Percentiles rank a stretch among this genome's conserved stretches.
phyloP scores from a whole-genome alignment of 2,329 filamentous ascomycete genomes.

The Aspergillus oerlinghausenensis region DNA sequence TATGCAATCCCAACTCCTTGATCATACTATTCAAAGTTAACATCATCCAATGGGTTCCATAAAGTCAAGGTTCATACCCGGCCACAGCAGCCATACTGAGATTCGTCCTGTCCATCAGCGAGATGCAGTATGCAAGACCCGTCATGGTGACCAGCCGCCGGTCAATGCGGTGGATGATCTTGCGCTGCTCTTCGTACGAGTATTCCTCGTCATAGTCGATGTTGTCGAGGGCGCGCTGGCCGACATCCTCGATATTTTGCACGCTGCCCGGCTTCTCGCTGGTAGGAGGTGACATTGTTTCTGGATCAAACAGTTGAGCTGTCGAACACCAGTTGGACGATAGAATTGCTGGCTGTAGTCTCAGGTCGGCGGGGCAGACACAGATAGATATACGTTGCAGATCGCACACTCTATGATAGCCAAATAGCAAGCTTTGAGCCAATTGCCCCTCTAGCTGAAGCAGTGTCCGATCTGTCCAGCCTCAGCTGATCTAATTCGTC shows the following conservation, averaged over 20 bases:
- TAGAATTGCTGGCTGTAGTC: neutral
- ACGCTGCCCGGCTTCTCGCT: slow-evolving; percentile 9
- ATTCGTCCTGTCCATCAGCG: slow-evolving; percentile 75
- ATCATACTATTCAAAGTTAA: slow-evolving; percentile 59
- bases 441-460: neutral
- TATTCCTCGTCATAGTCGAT: slow-evolving; percentile 37
- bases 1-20: slow-evolving; percentile 23
- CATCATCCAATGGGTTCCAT: slow-evolving; percentile 69
- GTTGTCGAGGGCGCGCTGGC: slow-evolving; percentile 5
- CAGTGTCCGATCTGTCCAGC: neutral
- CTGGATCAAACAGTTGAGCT: neutral
- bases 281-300: neutral
- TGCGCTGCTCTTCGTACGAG: slow-evolving; percentile 58
- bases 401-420: neutral
- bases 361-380: neutral
- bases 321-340: neutral
- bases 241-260: slow-evolving; percentile 16
- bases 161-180: slow-evolving; percentile 68
- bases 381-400: neutral
- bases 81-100: slow-evolving; percentile 65
- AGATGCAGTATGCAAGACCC: slow-evolving; percentile 67
- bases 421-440: neutral
- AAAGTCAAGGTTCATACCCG: slow-evolving; percentile 50
- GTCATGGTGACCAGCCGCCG: slow-evolving; percentile 58
- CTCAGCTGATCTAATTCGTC: neutral